A percentile compares a stretch with the other conserved stretches of the same genome.
Conservation (phyloP, 768 basidiomycete species). For the Kwoniella dendrophila region DNA sequence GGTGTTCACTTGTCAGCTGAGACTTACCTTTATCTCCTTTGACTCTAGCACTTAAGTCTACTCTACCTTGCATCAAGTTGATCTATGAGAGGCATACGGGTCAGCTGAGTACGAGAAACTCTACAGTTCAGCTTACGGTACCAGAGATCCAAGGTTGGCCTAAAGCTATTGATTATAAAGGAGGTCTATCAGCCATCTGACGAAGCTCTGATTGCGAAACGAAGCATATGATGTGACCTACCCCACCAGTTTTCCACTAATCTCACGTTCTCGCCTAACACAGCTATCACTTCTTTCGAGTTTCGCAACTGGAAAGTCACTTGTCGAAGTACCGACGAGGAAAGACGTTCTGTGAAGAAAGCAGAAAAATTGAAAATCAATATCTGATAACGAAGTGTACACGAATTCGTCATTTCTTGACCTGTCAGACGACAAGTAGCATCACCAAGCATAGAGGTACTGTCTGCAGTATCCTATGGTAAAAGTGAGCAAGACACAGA, state of each 20-base stretch:
- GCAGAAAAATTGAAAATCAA: neutral
- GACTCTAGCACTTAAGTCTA: slow-evolving; percentile 52
- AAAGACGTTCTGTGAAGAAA: slow-evolving; percentile 44
- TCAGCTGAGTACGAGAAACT: neutral
- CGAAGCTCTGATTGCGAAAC: neutral
- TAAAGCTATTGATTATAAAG: slow-evolving; percentile 33
- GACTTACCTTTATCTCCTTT: slow-evolving; percentile 33
- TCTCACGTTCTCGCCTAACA: slow-evolving; percentile 44
- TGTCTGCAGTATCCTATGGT: slow-evolving; percentile 1
- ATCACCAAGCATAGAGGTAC: no score
- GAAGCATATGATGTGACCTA: slow-evolving; percentile 27
- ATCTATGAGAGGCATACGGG: slow-evolving; percentile 27
- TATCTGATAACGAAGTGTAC: no score
- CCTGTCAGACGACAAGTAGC: no score
- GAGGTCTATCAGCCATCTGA: neutral
- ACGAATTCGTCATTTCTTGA: no score
- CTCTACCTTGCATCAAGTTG: slow-evolving; percentile 53
- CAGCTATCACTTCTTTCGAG: slow-evolving; percentile 37
- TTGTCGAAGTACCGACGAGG: slow-evolving; percentile 50
- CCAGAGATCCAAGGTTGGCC: slow-evolving; percentile 56
- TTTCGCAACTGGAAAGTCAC: slow-evolving; percentile 53
- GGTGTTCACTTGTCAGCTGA: neutral
- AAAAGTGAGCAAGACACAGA: neutral
- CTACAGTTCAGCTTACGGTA: slow-evolving; percentile 32
- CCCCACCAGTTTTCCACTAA: slow-evolving; percentile 49